Percentiles rank a stretch among this genome's conserved stretches.
phyloP scores from a whole-genome alignment of 2,329 filamentous ascomycete species.

The Aspergillus piperis region DNA sequence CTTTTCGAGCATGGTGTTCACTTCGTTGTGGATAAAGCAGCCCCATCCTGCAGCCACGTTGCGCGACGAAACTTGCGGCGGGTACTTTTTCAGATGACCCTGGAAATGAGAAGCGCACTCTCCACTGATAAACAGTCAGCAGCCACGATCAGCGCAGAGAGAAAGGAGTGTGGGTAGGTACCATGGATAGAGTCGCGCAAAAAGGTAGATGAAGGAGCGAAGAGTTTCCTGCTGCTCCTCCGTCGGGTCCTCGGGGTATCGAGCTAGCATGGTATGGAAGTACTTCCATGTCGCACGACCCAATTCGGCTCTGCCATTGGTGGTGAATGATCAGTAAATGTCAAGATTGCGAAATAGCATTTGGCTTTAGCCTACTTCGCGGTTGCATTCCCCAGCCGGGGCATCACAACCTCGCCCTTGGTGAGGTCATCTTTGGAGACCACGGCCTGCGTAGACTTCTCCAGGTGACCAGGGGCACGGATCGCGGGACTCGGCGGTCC shows the following conservation, averaged over 20 bases:
- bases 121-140: conserved; percentile 47
- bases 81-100: conserved; percentile 61
- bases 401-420: conserved; percentile 49
- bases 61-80: conserved; percentile 64
- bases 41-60: conserved; percentile 66
- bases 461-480: conserved; percentile 45
- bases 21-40: conserved; percentile 67
- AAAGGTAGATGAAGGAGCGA: conserved; percentile 63
- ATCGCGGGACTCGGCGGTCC: conserved; percentile 41
- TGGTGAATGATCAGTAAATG: conserved; percentile 11
- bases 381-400: conserved; percentile 51
- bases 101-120: conserved; percentile 68
- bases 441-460: conserved; percentile 29
- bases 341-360: background rate
- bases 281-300: conserved; percentile 67
- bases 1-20: conserved; percentile 64
- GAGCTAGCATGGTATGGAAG: conserved; percentile 66
- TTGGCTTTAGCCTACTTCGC: conserved; percentile 41
- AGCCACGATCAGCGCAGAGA: background rate
- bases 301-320: conserved; percentile 57
- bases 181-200: conserved; percentile 67
- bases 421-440: conserved; percentile 38
- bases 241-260: conserved; percentile 64
- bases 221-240: conserved; percentile 62
- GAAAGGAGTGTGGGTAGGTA: conserved; percentile 29